Evolutionary conservation across 2,329 filamentous ascomycete species (phyloP).

Genomic region (Escovopsis sp.): DNA sequence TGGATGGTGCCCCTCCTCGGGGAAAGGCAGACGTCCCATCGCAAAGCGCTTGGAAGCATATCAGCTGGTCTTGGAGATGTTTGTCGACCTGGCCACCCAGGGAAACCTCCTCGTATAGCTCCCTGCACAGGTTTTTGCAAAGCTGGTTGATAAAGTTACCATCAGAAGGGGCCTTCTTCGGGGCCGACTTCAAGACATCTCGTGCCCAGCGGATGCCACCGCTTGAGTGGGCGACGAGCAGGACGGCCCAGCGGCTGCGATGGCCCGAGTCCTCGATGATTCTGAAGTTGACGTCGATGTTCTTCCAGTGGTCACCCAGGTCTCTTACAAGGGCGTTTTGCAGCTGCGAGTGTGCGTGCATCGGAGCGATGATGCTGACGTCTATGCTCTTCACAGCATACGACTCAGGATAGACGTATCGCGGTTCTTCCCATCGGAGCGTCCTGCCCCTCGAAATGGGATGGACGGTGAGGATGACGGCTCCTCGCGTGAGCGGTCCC

Average conservation of each 20-base stretch:
- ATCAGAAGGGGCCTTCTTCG: constrained; percentile 23
- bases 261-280: constrained; percentile 36
- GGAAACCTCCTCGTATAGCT: constrained; percentile 30
- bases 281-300: constrained; percentile 28
- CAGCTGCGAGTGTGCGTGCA: constrained; percentile 26
- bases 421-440: constrained; percentile 21
- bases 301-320: constrained; percentile 28
- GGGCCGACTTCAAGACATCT: constrained; percentile 28
- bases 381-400: constrained; percentile 31
- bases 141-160: constrained; percentile 24
- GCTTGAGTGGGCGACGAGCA: constrained; percentile 39
- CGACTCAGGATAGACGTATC: constrained; percentile 11
- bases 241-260: constrained; percentile 36
- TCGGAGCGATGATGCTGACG: constrained; percentile 35
- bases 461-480: constrained; percentile 27
- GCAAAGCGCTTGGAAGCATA: constrained; percentile 45
- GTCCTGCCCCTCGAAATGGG: constrained; percentile 20
- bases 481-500: constrained; percentile 27
- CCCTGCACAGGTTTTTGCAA: constrained; percentile 27
- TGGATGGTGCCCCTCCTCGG: constrained; percentile 9
- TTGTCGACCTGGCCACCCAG: constrained; percentile 36
- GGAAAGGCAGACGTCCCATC: constrained; percentile 35
- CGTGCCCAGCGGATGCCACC: constrained; percentile 31
- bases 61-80: constrained; percentile 45
- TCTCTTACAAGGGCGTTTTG: constrained; percentile 24